A percentile compares a stretch with the other conserved stretches of the same genome.
Evolutionary conservation across 306 rosid genomes (phyloP).

Genomic region (Macrotyloma uniflorum): DNA sequence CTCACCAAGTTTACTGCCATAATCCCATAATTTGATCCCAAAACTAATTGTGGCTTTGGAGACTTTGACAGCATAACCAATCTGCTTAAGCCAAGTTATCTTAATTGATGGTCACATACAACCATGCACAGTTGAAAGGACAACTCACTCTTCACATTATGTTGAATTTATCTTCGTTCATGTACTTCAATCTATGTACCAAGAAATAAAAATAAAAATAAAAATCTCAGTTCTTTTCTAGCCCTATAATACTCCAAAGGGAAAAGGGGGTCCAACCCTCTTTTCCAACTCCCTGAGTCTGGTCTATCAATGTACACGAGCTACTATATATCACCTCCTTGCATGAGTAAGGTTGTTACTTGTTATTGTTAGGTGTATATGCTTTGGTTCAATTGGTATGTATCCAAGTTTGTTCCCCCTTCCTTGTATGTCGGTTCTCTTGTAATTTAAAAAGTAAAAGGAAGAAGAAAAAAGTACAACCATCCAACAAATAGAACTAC

Average conservation of each 20-base stretch:
- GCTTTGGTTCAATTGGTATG: slow-evolving; percentile 11
- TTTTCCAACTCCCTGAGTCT: slow-evolving; percentile 1
- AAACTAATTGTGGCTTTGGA: slow-evolving; percentile 15
- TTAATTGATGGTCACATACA: slow-evolving; percentile 31
- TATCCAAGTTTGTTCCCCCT: not conserved
- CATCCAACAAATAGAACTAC: not conserved
- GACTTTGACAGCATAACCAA: slow-evolving; percentile 41
- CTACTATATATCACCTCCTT: slow-evolving; percentile 9
- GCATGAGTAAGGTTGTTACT: not conserved
- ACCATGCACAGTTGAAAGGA: slow-evolving; percentile 36
- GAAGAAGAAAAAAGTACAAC: not conserved
- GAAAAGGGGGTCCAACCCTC: slow-evolving; percentile 8
- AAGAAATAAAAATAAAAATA: not conserved
- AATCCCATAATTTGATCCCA: slow-evolving; percentile 18
- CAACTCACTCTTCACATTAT: slow-evolving; percentile 29
- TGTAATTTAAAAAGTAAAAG: not conserved
- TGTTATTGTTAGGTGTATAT: not conserved
- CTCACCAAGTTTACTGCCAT: slow-evolving; percentile 8
- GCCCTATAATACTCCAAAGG: not conserved
- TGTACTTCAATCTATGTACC: slow-evolving; percentile 32
- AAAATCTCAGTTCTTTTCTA: not conserved
- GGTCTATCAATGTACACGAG: not conserved
- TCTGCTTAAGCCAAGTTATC: slow-evolving; percentile 27
- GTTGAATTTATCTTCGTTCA: slow-evolving; percentile 13
- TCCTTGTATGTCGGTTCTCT: not conserved